These are phyloP conservation scores for Azolla pinnata DNA, from an alignment of 75 land plant species.

Conservation along the genomic window DNA sequence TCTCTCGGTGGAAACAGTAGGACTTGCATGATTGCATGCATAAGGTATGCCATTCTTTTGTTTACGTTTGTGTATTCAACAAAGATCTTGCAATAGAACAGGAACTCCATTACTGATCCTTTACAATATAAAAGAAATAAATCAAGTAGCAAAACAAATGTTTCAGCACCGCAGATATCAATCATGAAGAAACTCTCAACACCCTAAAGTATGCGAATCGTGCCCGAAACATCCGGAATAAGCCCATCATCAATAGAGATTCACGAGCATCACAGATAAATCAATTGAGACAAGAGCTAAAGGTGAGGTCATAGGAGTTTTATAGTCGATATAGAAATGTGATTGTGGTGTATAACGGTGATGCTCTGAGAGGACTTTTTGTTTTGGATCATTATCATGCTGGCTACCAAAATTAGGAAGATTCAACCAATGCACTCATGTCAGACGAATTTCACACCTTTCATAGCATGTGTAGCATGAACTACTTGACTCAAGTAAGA, in stretches of 20 bases:
- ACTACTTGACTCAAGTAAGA: too few relatives aligned
- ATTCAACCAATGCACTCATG: too few relatives aligned
- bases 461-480: too few relatives aligned
- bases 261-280: conserved; percentile 19
- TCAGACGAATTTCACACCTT: too few relatives aligned
- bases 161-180: conserved; percentile 30
- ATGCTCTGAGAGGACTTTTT: too few relatives aligned
- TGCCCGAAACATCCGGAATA: conserved; percentile 33
- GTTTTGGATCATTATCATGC: too few relatives aligned
- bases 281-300: conserved; percentile 29
- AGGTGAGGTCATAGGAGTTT: too few relatives aligned
- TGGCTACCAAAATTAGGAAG: too few relatives aligned
- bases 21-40: conserved; percentile 38
- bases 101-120: too few relatives aligned
- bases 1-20: conserved; percentile 35
- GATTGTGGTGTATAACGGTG: neutral
- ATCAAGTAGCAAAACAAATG: neutral
- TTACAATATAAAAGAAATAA: too few relatives aligned
- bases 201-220: conserved; percentile 37
- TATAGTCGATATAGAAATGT: neutral
- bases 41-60: conserved; percentile 18
- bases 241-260: conserved; percentile 35
- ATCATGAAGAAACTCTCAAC: conserved; percentile 31
- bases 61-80: too few relatives aligned
- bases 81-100: too few relatives aligned